These are phyloP conservation scores for Durusdinium trenchii DNA, from an alignment of 73 alveolate genomes.

Conservation along the genomic window DNA sequence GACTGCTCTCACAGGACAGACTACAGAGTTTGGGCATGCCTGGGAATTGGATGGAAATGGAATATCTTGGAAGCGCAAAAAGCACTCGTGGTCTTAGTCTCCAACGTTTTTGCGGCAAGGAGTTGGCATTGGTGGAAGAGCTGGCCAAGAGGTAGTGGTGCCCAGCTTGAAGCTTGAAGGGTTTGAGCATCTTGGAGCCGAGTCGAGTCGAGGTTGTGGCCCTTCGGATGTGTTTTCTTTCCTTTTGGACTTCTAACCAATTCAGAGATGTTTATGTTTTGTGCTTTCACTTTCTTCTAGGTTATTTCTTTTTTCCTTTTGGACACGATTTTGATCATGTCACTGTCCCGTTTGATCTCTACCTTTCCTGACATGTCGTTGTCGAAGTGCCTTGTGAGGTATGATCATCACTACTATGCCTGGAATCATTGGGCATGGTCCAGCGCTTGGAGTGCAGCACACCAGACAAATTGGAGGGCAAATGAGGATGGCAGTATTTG, in stretches of 20 bases:
- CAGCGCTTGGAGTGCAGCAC: neutral
- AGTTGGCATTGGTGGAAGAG: conserved; percentile 68
- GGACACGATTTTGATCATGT: no score
- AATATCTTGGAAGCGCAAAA: no score
- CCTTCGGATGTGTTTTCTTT: neutral
- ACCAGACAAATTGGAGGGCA: neutral
- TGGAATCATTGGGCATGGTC: conserved; percentile 94
- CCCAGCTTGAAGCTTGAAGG: no score
- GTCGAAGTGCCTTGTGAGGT: neutral
- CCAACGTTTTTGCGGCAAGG: neutral
- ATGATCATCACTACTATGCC: conserved; percentile 91
- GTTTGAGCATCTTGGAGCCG: neutral
- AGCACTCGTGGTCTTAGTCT: no score
- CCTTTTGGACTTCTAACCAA: neutral
- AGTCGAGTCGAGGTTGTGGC: neutral
- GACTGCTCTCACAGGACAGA: conserved; percentile 38
- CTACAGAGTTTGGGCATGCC: neutral
- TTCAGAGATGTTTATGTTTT: no score
- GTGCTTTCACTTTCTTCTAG: no score
- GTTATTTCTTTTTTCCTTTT: no score
- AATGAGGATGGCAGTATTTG: neutral
- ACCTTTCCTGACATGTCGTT: neutral
- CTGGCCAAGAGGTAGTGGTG: conserved; percentile 91
- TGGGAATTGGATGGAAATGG: no score
- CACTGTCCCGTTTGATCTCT: no score